These are phyloP conservation scores for Curvularia sp. DNA, from an alignment of 2,329 filamentous ascomycete genomes.

Conservation along the genomic window DNA sequence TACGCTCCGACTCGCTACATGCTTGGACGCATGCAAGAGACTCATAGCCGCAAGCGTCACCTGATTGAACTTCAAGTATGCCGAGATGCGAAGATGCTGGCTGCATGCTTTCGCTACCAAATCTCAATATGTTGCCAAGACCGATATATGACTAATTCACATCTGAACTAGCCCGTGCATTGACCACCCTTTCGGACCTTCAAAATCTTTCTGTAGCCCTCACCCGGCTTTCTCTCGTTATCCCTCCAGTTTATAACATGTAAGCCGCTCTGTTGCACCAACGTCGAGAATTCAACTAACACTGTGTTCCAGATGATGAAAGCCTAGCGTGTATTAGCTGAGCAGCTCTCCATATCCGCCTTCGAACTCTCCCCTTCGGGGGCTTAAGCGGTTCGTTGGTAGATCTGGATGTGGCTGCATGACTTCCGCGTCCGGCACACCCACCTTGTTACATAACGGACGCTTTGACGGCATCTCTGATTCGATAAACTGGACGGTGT, in stretches of 20 bases:
- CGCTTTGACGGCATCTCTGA: slow-evolving; percentile 99
- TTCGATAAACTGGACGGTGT: slow-evolving; percentile 64
- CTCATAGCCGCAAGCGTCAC: slow-evolving; percentile 29
- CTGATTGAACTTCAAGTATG: not conserved
- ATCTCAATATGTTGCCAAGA: slow-evolving; percentile 25
- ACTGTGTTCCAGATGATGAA: slow-evolving; percentile 86
- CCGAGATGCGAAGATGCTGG: not conserved
- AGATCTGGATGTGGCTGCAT: slow-evolving; percentile 72
- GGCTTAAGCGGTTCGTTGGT: slow-evolving; percentile 87
- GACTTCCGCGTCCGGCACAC: slow-evolving; percentile 99
- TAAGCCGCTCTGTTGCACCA: slow-evolving; percentile 61
- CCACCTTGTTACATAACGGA: slow-evolving; percentile 96
- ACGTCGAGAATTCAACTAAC: slow-evolving; percentile 31
- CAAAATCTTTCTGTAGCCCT: slow-evolving; percentile 47
- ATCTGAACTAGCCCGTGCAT: slow-evolving; percentile 33
- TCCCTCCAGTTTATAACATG: slow-evolving; percentile 99
- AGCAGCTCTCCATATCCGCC: slow-evolving; percentile 73
- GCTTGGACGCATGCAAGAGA: slow-evolving; percentile 28
- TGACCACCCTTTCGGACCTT: slow-evolving; percentile 20
- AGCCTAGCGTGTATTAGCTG: slow-evolving; percentile 96
- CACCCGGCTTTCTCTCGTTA: slow-evolving; percentile 64
- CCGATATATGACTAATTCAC: slow-evolving; percentile 24
- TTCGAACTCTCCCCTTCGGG: slow-evolving; percentile 83
- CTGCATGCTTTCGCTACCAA: not conserved
- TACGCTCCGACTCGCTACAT: slow-evolving; percentile 19